Conservation (phyloP, 352 stramenopile genomes). For the Nothophytophthora sp. region DNA sequence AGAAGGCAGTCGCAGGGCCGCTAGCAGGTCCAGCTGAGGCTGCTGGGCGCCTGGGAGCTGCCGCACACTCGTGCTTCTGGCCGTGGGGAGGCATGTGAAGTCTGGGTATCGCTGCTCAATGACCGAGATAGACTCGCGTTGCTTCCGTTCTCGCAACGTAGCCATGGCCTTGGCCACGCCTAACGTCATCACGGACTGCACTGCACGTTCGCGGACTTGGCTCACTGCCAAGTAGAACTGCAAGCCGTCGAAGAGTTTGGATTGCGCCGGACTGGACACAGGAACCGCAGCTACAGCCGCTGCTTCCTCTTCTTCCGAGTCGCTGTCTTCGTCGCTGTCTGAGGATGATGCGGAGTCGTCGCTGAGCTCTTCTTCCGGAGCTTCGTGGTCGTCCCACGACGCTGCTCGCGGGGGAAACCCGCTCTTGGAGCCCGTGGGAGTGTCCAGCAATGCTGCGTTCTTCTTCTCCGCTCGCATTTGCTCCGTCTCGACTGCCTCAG, state of each 20-base stretch:
- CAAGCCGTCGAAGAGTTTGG: constrained; percentile 54
- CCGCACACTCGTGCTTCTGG: constrained; percentile 7
- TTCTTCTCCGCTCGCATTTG: constrained; percentile 32
- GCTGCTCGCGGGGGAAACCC: constrained; percentile 3
- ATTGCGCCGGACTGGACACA: constrained; percentile 11
- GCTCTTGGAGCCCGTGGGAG: constrained; percentile 2
- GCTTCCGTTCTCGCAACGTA: constrained; percentile 27
- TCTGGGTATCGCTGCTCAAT: constrained; percentile 68
- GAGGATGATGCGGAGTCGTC: constrained; percentile 26
- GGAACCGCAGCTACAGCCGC: constrained; percentile 1
- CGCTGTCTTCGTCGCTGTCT: constrained; percentile 18
- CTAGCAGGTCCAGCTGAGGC: constrained; percentile 25
- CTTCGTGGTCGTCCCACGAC: constrained; percentile 28
- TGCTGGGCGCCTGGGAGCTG: constrained; percentile 6
- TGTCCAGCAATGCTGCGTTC: constrained; percentile 23
- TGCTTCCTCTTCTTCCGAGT: constrained; percentile 4
- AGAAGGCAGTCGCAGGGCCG: constrained; percentile 29
- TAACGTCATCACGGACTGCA: constrained; percentile 36
- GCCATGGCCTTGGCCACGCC: constrained; percentile 38
- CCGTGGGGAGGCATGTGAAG: constrained; percentile 56
- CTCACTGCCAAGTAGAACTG: constrained; percentile 67
- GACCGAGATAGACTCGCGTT: constrained; percentile 51
- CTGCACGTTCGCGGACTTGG: constrained; percentile 35
- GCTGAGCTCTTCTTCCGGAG: constrained; percentile 29
- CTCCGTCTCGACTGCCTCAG: constrained; percentile 7